Conservation (phyloP, 345 rosid genomes). For the Eucalyptus marginata region DNA sequence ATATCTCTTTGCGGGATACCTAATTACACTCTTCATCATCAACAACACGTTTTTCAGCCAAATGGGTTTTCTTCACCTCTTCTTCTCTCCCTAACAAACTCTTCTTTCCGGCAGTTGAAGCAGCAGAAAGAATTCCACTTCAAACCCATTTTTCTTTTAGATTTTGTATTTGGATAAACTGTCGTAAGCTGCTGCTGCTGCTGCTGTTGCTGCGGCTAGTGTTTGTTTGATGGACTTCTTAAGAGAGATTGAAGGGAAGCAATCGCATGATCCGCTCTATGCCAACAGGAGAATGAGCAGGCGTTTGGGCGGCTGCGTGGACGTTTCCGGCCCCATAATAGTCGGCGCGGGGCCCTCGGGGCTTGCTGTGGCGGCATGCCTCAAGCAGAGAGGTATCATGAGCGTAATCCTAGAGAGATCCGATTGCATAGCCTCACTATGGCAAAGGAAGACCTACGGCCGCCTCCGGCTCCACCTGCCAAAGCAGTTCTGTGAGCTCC, state of each 20-base stretch:
- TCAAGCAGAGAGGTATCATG: constrained; percentile 27
- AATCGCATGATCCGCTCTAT: constrained; percentile 55
- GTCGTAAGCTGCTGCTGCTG: not conserved
- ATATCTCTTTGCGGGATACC: not conserved
- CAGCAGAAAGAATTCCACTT: not conserved
- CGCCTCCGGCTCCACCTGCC: constrained; percentile 81
- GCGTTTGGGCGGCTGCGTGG: not conserved
- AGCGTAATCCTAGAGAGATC: constrained; percentile 56
- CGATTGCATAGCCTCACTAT: constrained; percentile 65
- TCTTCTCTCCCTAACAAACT: not conserved
- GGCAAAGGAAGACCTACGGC: constrained; percentile 73
- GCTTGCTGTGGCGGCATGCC: constrained; percentile 65
- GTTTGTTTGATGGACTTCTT: constrained; percentile 31
- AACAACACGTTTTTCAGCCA: not conserved
- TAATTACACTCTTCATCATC: not conserved
- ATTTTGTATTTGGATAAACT: not conserved
- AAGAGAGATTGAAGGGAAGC: constrained; percentile 77
- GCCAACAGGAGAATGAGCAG: not conserved
- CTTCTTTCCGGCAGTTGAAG: not conserved
- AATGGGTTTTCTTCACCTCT: not conserved
- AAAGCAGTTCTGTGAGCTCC: constrained; percentile 73
- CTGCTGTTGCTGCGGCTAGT: not conserved
- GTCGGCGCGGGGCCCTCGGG: constrained; percentile 89
- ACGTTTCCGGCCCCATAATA: constrained; percentile 40
- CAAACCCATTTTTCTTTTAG: not conserved